Evolutionary conservation across 1,284 basidiomycete species (phyloP).

Genomic region (Ustilago nuda): DNA sequence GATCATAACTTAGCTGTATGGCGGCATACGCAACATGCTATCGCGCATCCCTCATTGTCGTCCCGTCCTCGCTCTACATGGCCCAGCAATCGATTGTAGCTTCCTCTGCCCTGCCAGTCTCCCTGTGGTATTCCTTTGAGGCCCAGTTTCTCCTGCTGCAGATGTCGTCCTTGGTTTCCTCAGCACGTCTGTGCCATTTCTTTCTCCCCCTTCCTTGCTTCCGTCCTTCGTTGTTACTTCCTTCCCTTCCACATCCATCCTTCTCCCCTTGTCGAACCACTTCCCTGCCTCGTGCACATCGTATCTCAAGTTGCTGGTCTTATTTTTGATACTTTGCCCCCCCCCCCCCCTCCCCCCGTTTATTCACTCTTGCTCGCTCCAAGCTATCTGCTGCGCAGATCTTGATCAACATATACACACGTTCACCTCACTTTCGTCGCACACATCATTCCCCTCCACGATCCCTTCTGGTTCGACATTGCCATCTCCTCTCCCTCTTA

Average conservation of each 20-base stretch:
- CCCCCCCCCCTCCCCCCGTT: not conserved
- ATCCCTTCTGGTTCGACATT: constrained; percentile 23
- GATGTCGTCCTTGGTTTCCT: not conserved
- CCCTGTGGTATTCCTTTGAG: not conserved
- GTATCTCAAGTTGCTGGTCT: constrained; percentile 50
- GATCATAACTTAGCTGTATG: not conserved
- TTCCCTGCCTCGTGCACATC: constrained; percentile 7
- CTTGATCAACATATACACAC: constrained; percentile 12
- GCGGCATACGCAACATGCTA: constrained; percentile 1
- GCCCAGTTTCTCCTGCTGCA: not conserved
- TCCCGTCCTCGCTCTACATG: not conserved
- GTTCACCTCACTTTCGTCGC: constrained; percentile 8
- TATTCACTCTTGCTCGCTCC: constrained; percentile 1
- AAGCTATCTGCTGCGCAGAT: constrained; percentile 30
- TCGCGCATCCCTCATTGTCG: constrained; percentile 6
- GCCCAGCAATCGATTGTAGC: not conserved
- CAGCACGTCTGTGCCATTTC: not conserved
- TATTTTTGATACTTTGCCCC: constrained; percentile 31
- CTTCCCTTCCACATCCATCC: constrained; percentile 17
- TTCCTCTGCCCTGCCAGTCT: not conserved
- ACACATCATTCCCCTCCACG: not conserved
- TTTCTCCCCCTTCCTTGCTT: constrained; percentile 12
- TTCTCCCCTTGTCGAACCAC: constrained; percentile 19
- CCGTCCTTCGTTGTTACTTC: constrained; percentile 12
- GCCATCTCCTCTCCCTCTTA: not conserved